Base-by-base conservation (phyloP, 140 eudicot genomes). In the Ambrosia hybrid region DNA sequence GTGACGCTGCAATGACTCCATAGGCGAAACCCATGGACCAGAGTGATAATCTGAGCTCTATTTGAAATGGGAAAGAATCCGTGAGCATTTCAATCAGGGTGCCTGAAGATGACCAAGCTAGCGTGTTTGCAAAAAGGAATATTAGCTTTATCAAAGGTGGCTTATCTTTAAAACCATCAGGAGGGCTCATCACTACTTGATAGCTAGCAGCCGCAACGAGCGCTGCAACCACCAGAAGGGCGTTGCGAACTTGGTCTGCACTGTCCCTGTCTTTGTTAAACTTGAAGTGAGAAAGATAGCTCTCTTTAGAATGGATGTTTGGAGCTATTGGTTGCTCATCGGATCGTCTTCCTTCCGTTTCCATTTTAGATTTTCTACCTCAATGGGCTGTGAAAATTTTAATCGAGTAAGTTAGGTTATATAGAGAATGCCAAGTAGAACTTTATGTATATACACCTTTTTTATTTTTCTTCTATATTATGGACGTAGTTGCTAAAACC, bases 211-310 rank as follows among this genome's bases (percentile, higher is more conserved):
- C 37, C 0, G 37, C 70, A 15, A 65, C 37, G 4, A 65, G 70
- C 8, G 70, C 70, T 41, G 70, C 53, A 9, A 65, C 70, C 13
- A 65, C 70, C 56, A 43, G 38, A 16, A 65, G 46, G 8, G 70
- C 4, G 36, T 8, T 43, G 55, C 70, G 70, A 15, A 65, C 56
- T 43, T 65, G 55, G 55, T 43, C 70, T 1, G 55, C 37, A 0
- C 13, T 39, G 6, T 65, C 70, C 14, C 55, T 5, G 15, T 41
- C 26, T 9, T 65, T 10, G 56, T 65, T 37, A 26, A 41, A 65
- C 37, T 14, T 15, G 55, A 65, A 65, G 70, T 14, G 43, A 6
- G 55, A 65, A 65, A 64, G 38, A 16, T 45, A 5, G 11, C 51
- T 38, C 9, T 45, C 51, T 45, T 1, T 9, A 5, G 51, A 4